Evolutionary conservation across 345 rosid genomes (phyloP).

Genomic region (Boechera stricta): DNA sequence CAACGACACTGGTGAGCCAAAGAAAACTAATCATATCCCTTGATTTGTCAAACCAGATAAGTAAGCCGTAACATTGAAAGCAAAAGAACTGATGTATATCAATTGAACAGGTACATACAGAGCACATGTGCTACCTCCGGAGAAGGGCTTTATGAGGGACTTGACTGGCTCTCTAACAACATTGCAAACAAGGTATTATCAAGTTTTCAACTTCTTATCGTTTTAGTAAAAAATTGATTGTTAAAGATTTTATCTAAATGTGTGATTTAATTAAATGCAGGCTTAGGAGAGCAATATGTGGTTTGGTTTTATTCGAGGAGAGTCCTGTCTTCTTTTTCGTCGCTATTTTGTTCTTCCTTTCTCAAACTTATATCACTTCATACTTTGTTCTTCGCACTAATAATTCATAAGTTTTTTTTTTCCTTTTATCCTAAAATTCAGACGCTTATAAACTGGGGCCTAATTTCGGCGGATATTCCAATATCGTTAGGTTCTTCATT

Average conservation of each 20-base stretch:
- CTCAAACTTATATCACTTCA: constrained; percentile 27
- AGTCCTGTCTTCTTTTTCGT: constrained; percentile 30
- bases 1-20: constrained; percentile 66
- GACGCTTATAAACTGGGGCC: constrained; percentile 11
- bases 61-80: not conserved
- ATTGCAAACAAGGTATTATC: constrained; percentile 79
- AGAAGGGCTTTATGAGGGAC: constrained; percentile 91
- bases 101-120: constrained; percentile 79
- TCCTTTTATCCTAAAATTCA: constrained; percentile 7
- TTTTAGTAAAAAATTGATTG: not conserved
- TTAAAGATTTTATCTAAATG: not conserved
- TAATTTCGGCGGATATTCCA: constrained; percentile 24
- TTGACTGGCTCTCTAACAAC: constrained; percentile 97
- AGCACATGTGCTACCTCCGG: constrained; percentile 97
- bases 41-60: not conserved
- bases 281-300: constrained; percentile 40
- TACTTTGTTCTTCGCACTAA: constrained; percentile 33
- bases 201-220: not conserved
- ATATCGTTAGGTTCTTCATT: constrained; percentile 13
- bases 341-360: constrained; percentile 28
- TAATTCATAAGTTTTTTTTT: constrained; percentile 26
- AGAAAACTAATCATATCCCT: not conserved
- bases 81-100: constrained; percentile 6
- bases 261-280: constrained; percentile 31
- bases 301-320: constrained; percentile 30